Base-by-base conservation (phyloP, 805 yeast species). In the Metschnikowia aberdeeniae region DNA sequence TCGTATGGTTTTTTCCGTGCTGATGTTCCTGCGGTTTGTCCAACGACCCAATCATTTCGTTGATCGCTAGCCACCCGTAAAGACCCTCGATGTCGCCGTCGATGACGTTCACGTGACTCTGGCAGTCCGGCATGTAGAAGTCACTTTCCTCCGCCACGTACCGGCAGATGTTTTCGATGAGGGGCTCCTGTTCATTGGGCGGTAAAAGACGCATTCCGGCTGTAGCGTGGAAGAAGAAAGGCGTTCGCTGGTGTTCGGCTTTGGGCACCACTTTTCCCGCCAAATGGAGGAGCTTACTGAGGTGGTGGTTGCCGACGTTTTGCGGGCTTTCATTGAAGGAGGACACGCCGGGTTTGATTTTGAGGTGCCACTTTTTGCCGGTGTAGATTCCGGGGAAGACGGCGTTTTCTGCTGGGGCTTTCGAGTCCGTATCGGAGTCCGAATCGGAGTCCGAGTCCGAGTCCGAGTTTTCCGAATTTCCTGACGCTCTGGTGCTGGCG, bases 31-130 rank as follows among this genome's bases (percentile, higher is more conserved):
- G 54, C 1, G 71, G 70, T n/a, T 58, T 43, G 32, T 66, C 70
- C 30, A 79, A 62, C 0, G 77, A 57, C 1, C 78, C 79, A 26
- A 75, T 66, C 49, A 80, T 57, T 42, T 78, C 80, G 56, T 83
- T 84, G 22, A 82, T 59, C 0, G 85, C 75, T 7, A 82, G 62
- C 89, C 89, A 84, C 1, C 84, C 82, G 52, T 80, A 80, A 10
- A 82, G 49, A 0, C 88, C 89, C 58, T 84, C 89, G 3, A 71
- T 62, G 49, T 81, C 84, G 0, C 88, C 89, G 46, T 78, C 80
- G 6, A 84, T 75, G 10, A 80, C 70, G 49, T 77, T 78, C 17
- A 82, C 66, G 57, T 83, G 89, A 2, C 78, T 61, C 3, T 60
- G 55, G 60, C 89, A 84, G 52, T 81, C 85, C 2, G 86, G 86